A percentile compares a stretch with the other conserved stretches of the same genome.
Conservation (phyloP, 768 basidiomycete species). For the Amanita phalloides region DNA sequence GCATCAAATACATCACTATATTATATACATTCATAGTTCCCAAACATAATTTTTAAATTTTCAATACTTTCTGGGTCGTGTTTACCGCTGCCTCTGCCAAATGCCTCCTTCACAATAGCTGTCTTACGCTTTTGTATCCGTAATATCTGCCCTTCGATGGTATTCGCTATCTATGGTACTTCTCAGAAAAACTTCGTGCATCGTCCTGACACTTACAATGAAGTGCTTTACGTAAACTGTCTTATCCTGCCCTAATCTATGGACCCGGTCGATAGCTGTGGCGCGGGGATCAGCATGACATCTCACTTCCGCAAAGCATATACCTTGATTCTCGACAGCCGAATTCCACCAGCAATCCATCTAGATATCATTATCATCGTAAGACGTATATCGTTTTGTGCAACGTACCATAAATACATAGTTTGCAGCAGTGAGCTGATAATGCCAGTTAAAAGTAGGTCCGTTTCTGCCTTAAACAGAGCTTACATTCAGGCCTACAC, state of each 20-base stretch:
- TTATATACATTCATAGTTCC: conserved; percentile 12
- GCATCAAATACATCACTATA: too few relatives aligned
- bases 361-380: conserved; percentile 22
- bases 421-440: conserved; percentile 66
- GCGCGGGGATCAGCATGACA: background rate
- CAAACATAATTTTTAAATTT: conserved; percentile 77
- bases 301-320: background rate
- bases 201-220: conserved; percentile 39
- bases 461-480: background rate
- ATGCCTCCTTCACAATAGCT: conserved; percentile 78
- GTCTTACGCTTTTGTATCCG: conserved; percentile 82
- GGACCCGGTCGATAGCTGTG: conserved; percentile 75
- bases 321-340: conserved; percentile 73
- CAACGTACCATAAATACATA: conserved; percentile 72
- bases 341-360: conserved; percentile 95
- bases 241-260: conserved; percentile 75
- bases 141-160: conserved; percentile 72
- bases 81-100: conserved; percentile 42
- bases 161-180: conserved; percentile 44
- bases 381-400: background rate
- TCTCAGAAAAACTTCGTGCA: background rate
- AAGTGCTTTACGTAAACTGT: conserved; percentile 80
- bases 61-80: conserved; percentile 64
- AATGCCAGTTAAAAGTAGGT: background rate
- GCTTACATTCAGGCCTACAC: conserved; percentile 79